Base-by-base conservation (phyloP, 1,284 basidiomycete genomes). In the Cryptococcus amylolentus region DNA sequence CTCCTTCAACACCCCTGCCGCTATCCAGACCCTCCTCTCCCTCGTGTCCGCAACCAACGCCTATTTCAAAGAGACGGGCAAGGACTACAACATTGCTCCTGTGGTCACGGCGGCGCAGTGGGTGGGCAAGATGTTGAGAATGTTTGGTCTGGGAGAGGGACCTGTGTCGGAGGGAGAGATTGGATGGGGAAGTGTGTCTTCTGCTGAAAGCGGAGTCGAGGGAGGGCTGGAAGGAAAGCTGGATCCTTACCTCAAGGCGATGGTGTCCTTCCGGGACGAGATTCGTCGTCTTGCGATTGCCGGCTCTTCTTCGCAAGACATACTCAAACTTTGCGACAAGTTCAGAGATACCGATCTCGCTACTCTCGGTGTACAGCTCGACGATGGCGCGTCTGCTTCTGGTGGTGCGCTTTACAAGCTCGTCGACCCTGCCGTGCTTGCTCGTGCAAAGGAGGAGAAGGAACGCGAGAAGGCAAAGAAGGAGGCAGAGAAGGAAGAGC, bases 321-420 rank as follows among this genome's bases (percentile, higher is more conserved):
- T 95, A 55, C 56, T 78, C 26, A 81, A 84, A 23, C 83, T 95
- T 39, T 93, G 86, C 69, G 96, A 99, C 79, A 86, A 85, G 58
- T 83, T 99, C 59, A 84, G 96, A 27, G 96, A 98, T 74, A 80
- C 84, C 41, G 94, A 97, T 70, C 81, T 98, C 41, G 87, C 95
- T 46, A 88, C 93, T 26, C 81, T 98, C 52, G 96, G 96, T 14
- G 90, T 99, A 5, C 92, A 93, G 10, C 81, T 99, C 43, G 96
- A 98, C 71, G 96, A 99, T 56, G 72, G 74, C 77, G 91, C 93
- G 80, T 91, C 93, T 18, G 63, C 68, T 79, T 92, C 93, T 79
- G 93, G 93, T n/a, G 86, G 86, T 66, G 93, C 94, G 4, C 84
- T 98, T 44, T 89, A 98, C 64, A 98, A 98, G 78, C 81, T 98